A percentile compares a stretch with the other conserved stretches of the same genome.
Conservation (phyloP, 176 grass and related monocot species). For the Melocanna baccifera region DNA sequence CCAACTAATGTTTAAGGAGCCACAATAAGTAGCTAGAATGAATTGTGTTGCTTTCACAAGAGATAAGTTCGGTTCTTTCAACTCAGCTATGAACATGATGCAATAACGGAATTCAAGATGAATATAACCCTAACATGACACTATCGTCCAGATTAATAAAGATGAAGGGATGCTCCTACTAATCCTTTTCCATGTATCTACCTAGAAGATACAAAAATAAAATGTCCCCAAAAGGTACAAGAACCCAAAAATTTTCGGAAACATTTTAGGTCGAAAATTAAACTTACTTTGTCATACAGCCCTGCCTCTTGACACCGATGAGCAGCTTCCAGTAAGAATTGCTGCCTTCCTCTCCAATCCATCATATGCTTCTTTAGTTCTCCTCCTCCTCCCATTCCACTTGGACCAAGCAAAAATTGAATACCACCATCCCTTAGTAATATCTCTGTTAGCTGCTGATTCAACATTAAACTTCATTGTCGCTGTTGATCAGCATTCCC, state of each 20-base stretch:
- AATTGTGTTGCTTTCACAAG: neutral
- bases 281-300: conserved; percentile 86
- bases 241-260: neutral
- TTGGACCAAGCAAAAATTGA: conserved; percentile 87
- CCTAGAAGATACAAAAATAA: conserved; percentile 17
- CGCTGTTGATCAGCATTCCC: conserved; percentile 72
- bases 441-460: conserved; percentile 82
- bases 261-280: neutral
- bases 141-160: conserved; percentile 5
- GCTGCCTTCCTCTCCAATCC: conserved; percentile 68
- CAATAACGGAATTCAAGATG: neutral
- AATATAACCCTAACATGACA: conserved; percentile 21
- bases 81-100: conserved; percentile 15
- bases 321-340: conserved; percentile 89
- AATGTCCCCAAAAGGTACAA: neutral
- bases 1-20: neutral
- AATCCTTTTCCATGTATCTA: neutral
- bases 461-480: conserved; percentile 85
- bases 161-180: neutral
- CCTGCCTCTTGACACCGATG: conserved; percentile 85
- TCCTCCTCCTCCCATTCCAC: conserved; percentile 86
- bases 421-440: conserved; percentile 82
- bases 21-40: conserved; percentile 11
- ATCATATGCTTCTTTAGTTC: conserved; percentile 86
- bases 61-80: conserved; percentile 11